These are phyloP conservation scores for Boletellus sp. DNA, from an alignment of 1,284 basidiomycete genomes.

Conservation along the genomic window DNA sequence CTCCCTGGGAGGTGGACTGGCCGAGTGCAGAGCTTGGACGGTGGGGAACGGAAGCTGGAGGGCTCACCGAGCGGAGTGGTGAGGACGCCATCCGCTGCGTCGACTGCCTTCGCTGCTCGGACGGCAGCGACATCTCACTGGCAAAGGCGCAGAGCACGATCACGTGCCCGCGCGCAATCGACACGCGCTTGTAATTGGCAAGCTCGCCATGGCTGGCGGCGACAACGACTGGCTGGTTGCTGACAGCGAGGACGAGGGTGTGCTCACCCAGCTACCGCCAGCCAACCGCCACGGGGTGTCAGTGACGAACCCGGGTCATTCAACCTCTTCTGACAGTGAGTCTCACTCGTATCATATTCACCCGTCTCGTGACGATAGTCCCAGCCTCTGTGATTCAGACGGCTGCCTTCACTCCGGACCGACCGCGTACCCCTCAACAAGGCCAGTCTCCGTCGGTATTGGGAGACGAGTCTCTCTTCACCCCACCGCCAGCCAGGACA, in stretches of 20 bases:
- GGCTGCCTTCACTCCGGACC: slow-evolving; percentile 12
- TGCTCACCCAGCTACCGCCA: background rate
- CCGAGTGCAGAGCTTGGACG: slow-evolving; percentile 17
- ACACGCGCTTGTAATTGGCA: background rate
- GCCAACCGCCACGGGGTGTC: background rate
- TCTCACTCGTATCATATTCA: background rate
- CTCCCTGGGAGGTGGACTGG: slow-evolving; percentile 19
- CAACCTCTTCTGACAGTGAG: slow-evolving; percentile 12
- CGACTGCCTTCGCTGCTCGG: slow-evolving; percentile 21
- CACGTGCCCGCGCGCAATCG: slow-evolving; percentile 22
- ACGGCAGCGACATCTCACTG: slow-evolving; percentile 9
- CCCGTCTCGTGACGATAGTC: background rate
- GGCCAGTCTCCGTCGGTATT: background rate
- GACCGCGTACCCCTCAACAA: slow-evolving; percentile 15
- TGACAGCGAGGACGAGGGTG: slow-evolving; percentile 30
- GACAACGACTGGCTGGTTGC: slow-evolving; percentile 24
- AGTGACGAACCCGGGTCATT: background rate
- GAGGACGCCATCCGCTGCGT: slow-evolving; percentile 22
- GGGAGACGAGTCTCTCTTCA: slow-evolving; percentile 26
- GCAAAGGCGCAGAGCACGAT: slow-evolving; percentile 20
- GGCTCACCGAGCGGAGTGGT: slow-evolving; percentile 26
- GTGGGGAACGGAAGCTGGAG: slow-evolving; percentile 17
- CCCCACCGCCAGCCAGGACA: slow-evolving; percentile 13
- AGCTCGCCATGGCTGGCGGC: slow-evolving; percentile 13
- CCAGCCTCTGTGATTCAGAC: slow-evolving; percentile 24